Evolutionary conservation across 1,284 basidiomycete species (phyloP).

Genomic region (Takashimella koratensis): DNA sequence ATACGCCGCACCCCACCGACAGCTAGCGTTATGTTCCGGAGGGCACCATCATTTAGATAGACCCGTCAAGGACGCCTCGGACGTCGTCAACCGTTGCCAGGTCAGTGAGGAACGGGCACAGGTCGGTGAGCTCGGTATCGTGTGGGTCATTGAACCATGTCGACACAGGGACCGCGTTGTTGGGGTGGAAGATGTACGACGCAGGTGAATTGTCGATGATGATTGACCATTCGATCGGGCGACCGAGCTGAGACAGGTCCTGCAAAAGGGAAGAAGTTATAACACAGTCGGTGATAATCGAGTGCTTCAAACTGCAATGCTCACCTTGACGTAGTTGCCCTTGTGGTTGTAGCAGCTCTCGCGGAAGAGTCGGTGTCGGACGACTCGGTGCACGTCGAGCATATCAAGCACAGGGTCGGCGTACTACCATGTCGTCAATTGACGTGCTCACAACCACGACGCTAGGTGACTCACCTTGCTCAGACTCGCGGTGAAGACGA

Average conservation of each 20-base stretch:
- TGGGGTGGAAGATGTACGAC: conserved; percentile 98
- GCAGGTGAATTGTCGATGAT: conserved; percentile 99
- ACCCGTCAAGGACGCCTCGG: conserved; percentile 75
- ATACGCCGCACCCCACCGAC: too few species aligned
- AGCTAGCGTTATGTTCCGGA: too few species aligned
- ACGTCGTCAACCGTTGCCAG: conserved; percentile 82
- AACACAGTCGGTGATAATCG: background rate
- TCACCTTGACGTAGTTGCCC: conserved; percentile 97
- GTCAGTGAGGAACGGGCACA: conserved; percentile 90
- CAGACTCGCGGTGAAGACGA: conserved; percentile 95
- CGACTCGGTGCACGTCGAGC: conserved; percentile 85
- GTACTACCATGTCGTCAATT: conserved; percentile 58
- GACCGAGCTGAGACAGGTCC: conserved; percentile 95
- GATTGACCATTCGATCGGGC: conserved; percentile 87
- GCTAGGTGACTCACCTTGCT: conserved; percentile 93
- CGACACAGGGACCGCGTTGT: conserved; percentile 97
- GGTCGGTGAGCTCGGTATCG: conserved; percentile 92
- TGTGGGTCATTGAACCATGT: conserved; percentile 99
- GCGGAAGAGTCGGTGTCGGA: conserved; percentile 92
- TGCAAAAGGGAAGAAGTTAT: conserved; percentile 50
- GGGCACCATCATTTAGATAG: conserved; percentile 31
- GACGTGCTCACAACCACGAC: conserved; percentile 20
- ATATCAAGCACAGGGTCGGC: conserved; percentile 98
- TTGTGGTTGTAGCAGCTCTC: conserved; percentile 99
- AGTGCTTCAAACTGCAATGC: background rate